A percentile compares a stretch with the other conserved stretches of the same genome.
These are phyloP conservation scores for Acacia pycnantha DNA, from an alignment of 331 rosid species.

Conservation along the genomic window DNA sequence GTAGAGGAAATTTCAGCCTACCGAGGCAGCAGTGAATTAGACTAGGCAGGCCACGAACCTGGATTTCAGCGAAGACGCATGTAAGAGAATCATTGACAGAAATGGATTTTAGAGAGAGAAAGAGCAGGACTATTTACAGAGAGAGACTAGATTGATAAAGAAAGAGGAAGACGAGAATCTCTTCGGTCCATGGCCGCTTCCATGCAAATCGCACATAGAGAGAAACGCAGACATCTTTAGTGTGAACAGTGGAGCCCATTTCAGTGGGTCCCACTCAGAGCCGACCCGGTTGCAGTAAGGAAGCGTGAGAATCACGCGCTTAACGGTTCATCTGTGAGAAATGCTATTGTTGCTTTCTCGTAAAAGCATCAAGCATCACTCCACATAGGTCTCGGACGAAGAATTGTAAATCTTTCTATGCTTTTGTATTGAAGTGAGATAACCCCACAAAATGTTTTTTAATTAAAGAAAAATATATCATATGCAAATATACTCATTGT, in stretches of 20 bases:
- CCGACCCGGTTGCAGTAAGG: neutral
- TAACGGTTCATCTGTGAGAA: neutral
- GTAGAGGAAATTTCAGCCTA: constrained; percentile 6
- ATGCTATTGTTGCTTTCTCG: neutral
- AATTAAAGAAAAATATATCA: too few relatives aligned
- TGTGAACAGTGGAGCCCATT: constrained; percentile 37
- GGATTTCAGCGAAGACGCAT: constrained; percentile 33
- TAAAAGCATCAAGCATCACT: neutral
- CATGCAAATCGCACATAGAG: constrained; percentile 42
- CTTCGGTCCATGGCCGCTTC: constrained; percentile 15
- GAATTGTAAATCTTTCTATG: neutral
- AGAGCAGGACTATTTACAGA: neutral
- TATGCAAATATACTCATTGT: too few relatives aligned
- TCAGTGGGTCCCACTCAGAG: neutral
- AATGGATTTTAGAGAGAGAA: constrained; percentile 14
- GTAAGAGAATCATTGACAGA: constrained; percentile 25
- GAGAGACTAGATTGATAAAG: neutral
- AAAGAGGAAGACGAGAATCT: constrained; percentile 34
- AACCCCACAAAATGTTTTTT: neutral
- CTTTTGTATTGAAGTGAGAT: neutral
- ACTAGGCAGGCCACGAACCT: neutral
- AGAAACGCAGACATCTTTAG: constrained; percentile 11
- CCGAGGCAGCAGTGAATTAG: constrained; percentile 23
- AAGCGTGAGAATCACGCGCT: neutral
- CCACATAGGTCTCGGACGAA: too few relatives aligned